phyloP scores from a whole-genome alignment of 805 yeast species.

The Metschnikowia drakensbergensis region DNA sequence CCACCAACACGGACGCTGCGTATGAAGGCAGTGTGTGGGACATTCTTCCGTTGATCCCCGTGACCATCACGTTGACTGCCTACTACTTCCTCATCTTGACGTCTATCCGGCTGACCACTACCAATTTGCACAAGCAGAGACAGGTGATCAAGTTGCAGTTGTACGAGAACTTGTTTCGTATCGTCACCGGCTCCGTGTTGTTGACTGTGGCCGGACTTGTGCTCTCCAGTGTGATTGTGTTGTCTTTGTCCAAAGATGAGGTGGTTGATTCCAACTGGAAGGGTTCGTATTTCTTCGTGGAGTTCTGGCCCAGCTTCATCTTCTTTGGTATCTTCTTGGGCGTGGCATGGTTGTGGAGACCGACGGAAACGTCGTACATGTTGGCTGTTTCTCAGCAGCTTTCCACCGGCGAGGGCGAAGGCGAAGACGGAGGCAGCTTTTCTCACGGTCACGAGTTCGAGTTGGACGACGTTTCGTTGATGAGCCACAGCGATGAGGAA shows the following conservation, averaged over 20 bases:
- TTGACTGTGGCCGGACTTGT: conserved; percentile 68
- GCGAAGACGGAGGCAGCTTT: conserved; percentile 19
- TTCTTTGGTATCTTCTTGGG: conserved; percentile 81
- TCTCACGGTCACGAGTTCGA: conserved; percentile 54
- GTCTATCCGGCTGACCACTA: conserved; percentile 71
- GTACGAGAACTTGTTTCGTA: conserved; percentile 73
- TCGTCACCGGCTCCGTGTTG: conserved; percentile 69
- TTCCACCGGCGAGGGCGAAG: conserved; percentile 61
- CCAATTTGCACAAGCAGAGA: conserved; percentile 72
- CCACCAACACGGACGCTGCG: neutral
- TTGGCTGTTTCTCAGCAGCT: conserved; percentile 92
- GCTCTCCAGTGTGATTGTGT: conserved; percentile 62
- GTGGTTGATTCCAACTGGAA: conserved; percentile 89
- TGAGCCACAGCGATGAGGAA: conserved; percentile 46
- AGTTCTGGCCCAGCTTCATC: conserved; percentile 92
- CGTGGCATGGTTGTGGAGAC: conserved; percentile 93
- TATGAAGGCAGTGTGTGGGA: conserved; percentile 45
- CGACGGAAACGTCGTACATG: conserved; percentile 91
- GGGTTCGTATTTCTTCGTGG: conserved; percentile 78
- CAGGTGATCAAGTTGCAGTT: conserved; percentile 87
- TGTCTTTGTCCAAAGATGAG: conserved; percentile 71
- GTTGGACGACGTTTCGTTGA: conserved; percentile 52
- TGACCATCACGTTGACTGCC: conserved; percentile 60
- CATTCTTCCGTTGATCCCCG: conserved; percentile 64
- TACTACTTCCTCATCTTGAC: conserved; percentile 74